These are phyloP conservation scores for Fusarium sp. DNA, from an alignment of 2,329 filamentous ascomycete genomes.

Conservation along the genomic window DNA sequence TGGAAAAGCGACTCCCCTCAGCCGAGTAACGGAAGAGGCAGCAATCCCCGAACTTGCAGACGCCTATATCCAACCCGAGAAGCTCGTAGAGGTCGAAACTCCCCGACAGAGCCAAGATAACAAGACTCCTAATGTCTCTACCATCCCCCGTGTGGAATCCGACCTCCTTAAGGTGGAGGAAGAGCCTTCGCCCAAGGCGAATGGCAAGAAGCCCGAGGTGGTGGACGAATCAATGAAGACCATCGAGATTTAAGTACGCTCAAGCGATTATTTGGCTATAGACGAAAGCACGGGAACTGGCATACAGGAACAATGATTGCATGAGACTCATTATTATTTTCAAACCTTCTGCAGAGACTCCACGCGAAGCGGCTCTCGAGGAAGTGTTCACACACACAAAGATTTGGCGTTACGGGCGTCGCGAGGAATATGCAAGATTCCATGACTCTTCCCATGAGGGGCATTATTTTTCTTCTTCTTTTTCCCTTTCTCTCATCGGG, in stretches of 20 bases:
- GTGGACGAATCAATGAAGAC: slow-evolving; percentile 68
- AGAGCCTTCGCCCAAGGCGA: slow-evolving; percentile 40
- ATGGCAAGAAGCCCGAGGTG: slow-evolving; percentile 58
- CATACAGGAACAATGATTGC: slow-evolving; percentile 46
- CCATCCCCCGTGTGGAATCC: slow-evolving; percentile 50
- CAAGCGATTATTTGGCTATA: slow-evolving; percentile 32
- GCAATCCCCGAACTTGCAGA: slow-evolving; percentile 54
- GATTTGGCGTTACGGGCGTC: slow-evolving; percentile 46
- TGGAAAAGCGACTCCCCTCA: slow-evolving; percentile 75
- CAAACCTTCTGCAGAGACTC: slow-evolving; percentile 54
- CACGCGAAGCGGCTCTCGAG: slow-evolving; percentile 38
- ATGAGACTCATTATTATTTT: slow-evolving; percentile 44
- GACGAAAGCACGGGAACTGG: slow-evolving; percentile 42
- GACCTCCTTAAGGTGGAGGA: slow-evolving; percentile 49
- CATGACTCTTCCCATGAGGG: slow-evolving; percentile 36
- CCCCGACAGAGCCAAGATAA: slow-evolving; percentile 60
- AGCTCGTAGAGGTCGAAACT: slow-evolving; percentile 67
- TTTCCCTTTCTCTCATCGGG: slow-evolving; percentile 16
- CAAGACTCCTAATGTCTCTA: slow-evolving; percentile 50
- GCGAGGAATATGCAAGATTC: slow-evolving; percentile 42
- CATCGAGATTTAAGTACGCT: slow-evolving; percentile 64
- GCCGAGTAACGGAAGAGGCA: slow-evolving; percentile 78
- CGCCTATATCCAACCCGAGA: slow-evolving; percentile 57
- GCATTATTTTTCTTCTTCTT: slow-evolving; percentile 22
- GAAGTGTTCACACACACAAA: slow-evolving; percentile 37